Base-by-base conservation (phyloP, 805 yeast genomes). In the Trichomonascus vanleenenianus region DNA sequence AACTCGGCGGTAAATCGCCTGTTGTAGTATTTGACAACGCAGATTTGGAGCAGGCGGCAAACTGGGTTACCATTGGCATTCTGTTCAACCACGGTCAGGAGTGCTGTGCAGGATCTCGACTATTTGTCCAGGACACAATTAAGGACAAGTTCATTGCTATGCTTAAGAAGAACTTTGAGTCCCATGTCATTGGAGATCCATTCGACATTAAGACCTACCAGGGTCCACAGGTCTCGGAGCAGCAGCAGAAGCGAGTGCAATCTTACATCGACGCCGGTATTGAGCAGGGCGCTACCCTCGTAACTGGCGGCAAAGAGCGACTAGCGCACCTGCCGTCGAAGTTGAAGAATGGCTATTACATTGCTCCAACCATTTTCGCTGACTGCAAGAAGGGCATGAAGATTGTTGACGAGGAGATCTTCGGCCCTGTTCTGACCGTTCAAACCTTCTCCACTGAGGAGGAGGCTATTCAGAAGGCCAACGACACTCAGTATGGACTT, bases 1-100 rank as follows among this genome's bases (percentile, higher is more conserved):
- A 88, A 71, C 79, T 87, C 55, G 97, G 97, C 61, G 97, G 97
- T 62, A 88, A 89, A 70, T 85, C 95, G 15, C 95, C 97, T 56
- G 79, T 82, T 61, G 79, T 88, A 55, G 82, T 89, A 37, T 85
- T 84, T 62, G 80, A 81, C 56, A 96, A 89, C 60, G 91, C 93
- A 41, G 79, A 88, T 63, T 59, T 89, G 45, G 81, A 82, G 35
- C 73, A 73, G 58, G 85, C 96, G 42, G 82, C 85, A 38, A 73
- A 79, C 51, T 76, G 79, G 72, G 79, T 85, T 51, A 73, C 84
- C 40, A 62, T 75, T 45, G 96, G 95, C 62, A 84, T 87, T 58
- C 83, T 84, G 73, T 85, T 76, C 74, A 88, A 88, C 73, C 79
- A 87, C 60, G 97, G 97, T 68, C 96, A 88, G 71, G 93, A 86